Percentiles rank a stretch among this genome's conserved stretches.
phyloP scores from a whole-genome alignment of 179 eudicot genomes.

The Pouteria campechiana region DNA sequence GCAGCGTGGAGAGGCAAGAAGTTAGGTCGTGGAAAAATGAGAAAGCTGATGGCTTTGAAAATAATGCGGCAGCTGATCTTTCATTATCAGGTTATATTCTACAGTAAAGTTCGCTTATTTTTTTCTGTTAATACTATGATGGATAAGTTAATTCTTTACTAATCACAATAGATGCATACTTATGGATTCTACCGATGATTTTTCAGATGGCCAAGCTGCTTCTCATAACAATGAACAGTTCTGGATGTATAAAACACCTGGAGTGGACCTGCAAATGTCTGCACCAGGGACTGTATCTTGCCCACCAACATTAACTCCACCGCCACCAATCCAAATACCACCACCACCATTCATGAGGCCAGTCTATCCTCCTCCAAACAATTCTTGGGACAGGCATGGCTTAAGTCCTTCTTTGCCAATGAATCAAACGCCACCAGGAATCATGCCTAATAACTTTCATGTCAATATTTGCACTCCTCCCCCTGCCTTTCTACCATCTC shows the following conservation, averaged over 20 bases:
- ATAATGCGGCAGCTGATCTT: conserved; percentile 6
- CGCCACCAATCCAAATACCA: conserved; percentile 48
- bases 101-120: not conserved
- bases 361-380: conserved; percentile 48
- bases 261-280: conserved; percentile 29
- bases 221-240: conserved; percentile 42
- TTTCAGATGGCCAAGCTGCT: conserved; percentile 17
- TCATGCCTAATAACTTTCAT: conserved; percentile 32
- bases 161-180: not conserved
- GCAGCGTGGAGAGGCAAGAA: conserved; percentile 23
- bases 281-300: conserved; percentile 24
- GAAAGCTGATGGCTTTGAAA: conserved; percentile 13
- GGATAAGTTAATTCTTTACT: not conserved
- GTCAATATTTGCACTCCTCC: conserved; percentile 31
- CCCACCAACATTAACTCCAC: conserved; percentile 29
- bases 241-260: conserved; percentile 49
- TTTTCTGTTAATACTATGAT: no score
- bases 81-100: conserved; percentile 12
- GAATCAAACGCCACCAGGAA: conserved; percentile 24
- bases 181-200: not conserved
- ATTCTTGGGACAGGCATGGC: conserved; percentile 65
- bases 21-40: conserved; percentile 18
- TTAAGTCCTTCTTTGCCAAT: conserved; percentile 34
- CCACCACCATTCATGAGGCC: conserved; percentile 43
- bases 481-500: conserved; percentile 61